Base-by-base conservation (phyloP, 495 filamentous ascomycete genomes). In the Tuber borchii region DNA sequence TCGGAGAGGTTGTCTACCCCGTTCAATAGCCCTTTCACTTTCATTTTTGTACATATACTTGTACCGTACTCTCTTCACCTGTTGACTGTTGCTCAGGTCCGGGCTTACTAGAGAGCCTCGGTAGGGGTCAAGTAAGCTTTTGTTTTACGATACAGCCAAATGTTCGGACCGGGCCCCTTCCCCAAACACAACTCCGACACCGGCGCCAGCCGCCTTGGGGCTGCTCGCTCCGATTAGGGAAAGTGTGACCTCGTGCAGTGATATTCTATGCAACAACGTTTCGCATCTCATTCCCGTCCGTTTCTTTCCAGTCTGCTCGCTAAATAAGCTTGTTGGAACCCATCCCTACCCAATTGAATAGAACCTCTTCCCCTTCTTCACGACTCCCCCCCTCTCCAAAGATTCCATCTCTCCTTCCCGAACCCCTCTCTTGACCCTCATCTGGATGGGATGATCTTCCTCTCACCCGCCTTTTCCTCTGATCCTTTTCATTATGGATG, bases 401-500 rank as follows among this genome's bases (percentile, higher is more conserved):
- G 51, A 61, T 61, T 61, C n/a, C 51, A 31, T 61, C 51, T 31
- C 56, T 14, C 26, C 56, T 31, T 65, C 48, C 48, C 20, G 5
- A n/a, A 51, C 22, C 22, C 48, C 48, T 19, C 45, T 19, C 17
- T 19, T 19, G 16, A 46, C 20, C 14, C 22, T n/a, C 48, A 56
- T 56, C 20, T 26, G 22, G 48, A 12, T 10, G 48, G 48, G 56
- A 34, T 34, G 56, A 44, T 69, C 65, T 44, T 19, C 46, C 37
- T 43, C 42, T 69, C 34, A 44, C 75, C 19, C 61, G 19, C 43
- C 45, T 48, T 69, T 45, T 51, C 65, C 43, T 68, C n/a, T 31
- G 26, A 26, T 61, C 71, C 51, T 39, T 45, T 71, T 71, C 77
- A 48, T 61, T 51, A 71, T 68, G 46, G 46, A 48, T 69, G 48